phyloP scores from a whole-genome alignment of 805 yeast genomes.

The Candida coquimbonensis region DNA sequence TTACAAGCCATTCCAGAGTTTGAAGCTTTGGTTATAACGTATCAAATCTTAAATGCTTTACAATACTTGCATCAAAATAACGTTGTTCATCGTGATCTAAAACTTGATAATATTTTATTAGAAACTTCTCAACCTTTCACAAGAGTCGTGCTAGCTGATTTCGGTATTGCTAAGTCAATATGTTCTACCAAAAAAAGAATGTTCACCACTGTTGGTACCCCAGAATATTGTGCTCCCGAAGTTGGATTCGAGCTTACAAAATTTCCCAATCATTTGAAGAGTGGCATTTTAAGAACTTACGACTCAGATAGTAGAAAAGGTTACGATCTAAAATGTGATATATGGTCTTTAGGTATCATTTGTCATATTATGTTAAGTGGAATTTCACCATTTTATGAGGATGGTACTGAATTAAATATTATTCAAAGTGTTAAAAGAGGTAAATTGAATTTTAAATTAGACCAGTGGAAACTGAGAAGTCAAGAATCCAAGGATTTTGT shows the following conservation, averaged over 20 bases:
- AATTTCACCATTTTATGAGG: slow-evolving; percentile 53
- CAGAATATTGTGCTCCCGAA: slow-evolving; percentile 71
- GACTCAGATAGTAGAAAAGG: slow-evolving; percentile 24
- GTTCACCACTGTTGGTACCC: slow-evolving; percentile 53
- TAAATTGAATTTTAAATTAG: slow-evolving; percentile 28
- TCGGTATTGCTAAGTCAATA: slow-evolving; percentile 46
- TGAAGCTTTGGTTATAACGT: slow-evolving; percentile 45
- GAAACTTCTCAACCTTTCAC: slow-evolving; percentile 46
- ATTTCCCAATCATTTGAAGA: slow-evolving; percentile 19
- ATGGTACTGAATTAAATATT: slow-evolving; percentile 35
- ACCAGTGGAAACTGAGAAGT: slow-evolving; percentile 38
- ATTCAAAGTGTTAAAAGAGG: slow-evolving; percentile 38
- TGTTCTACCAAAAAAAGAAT: slow-evolving; percentile 29
- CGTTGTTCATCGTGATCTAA: slow-evolving; percentile 53
- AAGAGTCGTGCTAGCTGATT: slow-evolving; percentile 56
- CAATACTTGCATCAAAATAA: slow-evolving; percentile 45
- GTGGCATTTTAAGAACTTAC: slow-evolving; percentile 20
- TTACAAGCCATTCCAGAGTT: slow-evolving; percentile 42
- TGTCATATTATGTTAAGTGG: slow-evolving; percentile 55
- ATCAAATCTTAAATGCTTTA: slow-evolving; percentile 51
- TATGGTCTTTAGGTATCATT: slow-evolving; percentile 65
- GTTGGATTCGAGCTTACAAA: slow-evolving; percentile 39
- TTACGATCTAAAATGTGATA: slow-evolving; percentile 52
- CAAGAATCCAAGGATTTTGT: slow-evolving; percentile 41
- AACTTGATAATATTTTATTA: slow-evolving; percentile 53